phyloP scores from a whole-genome alignment of 495 filamentous ascomycete genomes.

The Trichoderma reesei region DNA sequence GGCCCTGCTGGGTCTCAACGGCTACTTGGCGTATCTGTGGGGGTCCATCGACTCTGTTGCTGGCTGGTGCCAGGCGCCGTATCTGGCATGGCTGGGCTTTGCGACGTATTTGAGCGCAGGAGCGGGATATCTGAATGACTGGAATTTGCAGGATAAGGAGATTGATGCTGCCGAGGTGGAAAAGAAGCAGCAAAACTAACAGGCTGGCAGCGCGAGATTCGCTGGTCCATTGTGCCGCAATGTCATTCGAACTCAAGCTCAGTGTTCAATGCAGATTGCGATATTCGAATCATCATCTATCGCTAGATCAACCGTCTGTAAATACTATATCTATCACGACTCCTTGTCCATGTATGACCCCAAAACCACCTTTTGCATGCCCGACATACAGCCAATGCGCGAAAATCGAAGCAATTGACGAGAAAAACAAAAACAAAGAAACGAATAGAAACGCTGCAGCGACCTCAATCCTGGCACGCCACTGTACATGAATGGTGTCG shows the following conservation, averaged over 20 bases:
- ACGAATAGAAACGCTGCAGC: neutral
- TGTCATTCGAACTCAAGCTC: neutral
- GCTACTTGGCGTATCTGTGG: constrained; percentile 64
- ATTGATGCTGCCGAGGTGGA: neutral
- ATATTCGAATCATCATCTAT: neutral
- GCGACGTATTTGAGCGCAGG: constrained; percentile 71
- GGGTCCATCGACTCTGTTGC: constrained; percentile 59
- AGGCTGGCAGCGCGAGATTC: neutral
- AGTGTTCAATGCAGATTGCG: neutral
- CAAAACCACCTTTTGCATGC: neutral
- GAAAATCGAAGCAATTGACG: neutral
- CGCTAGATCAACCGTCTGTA: neutral
- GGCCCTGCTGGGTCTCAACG: constrained; percentile 56
- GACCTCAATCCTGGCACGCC: neutral
- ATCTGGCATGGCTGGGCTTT: constrained; percentile 73
- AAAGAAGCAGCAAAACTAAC: constrained; percentile 4
- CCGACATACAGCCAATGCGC: neutral
- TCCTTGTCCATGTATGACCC: neutral
- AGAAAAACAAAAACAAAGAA: no score
- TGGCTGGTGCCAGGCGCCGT: constrained; percentile 66
- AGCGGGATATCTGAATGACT: constrained; percentile 64
- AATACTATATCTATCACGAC: neutral
- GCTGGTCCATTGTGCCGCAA: neutral
- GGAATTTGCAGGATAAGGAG: constrained; percentile 38
- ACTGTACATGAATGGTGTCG: neutral